These are phyloP conservation scores for Microdochium nivale DNA, from an alignment of 2,329 filamentous ascomycete species.

Conservation along the genomic window DNA sequence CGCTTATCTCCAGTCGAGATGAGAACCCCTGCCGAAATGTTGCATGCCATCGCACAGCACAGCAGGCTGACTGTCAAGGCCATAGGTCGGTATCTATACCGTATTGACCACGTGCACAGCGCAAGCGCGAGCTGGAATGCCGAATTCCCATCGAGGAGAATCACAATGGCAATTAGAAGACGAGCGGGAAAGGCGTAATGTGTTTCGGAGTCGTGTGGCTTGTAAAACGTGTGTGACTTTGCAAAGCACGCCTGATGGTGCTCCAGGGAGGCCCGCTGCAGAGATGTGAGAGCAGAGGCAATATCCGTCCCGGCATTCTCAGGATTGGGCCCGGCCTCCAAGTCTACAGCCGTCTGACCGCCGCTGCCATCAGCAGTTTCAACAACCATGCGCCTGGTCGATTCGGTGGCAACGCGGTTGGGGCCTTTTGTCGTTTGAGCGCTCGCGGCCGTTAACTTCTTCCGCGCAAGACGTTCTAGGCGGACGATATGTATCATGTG, in stretches of 20 bases:
- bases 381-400: constrained; percentile 36
- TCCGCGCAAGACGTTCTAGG: constrained; percentile 50
- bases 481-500: constrained; percentile 77
- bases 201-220: constrained; percentile 76
- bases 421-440: constrained; percentile 60
- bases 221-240: constrained; percentile 82
- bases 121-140: constrained; percentile 74
- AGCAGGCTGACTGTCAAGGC: constrained; percentile 76
- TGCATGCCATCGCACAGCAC: constrained; percentile 67
- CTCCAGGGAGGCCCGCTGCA: constrained; percentile 60
- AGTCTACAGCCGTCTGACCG: constrained; percentile 18
- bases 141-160: constrained; percentile 71
- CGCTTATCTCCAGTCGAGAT: constrained; percentile 69
- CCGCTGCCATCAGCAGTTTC: constrained; percentile 14
- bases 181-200: constrained; percentile 71
- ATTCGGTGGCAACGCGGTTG: constrained; percentile 48
- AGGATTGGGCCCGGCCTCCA: constrained; percentile 28
- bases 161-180: constrained; percentile 68
- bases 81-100: constrained; percentile 57
- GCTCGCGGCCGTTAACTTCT: constrained; percentile 47
- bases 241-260: constrained; percentile 75
- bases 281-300: constrained; percentile 51
- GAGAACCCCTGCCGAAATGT: constrained; percentile 66
- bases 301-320: constrained; percentile 33
- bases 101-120: constrained; percentile 70